Evolutionary conservation across 116 monocot genomes (phyloP).

Genomic region (Iris pallida): DNA sequence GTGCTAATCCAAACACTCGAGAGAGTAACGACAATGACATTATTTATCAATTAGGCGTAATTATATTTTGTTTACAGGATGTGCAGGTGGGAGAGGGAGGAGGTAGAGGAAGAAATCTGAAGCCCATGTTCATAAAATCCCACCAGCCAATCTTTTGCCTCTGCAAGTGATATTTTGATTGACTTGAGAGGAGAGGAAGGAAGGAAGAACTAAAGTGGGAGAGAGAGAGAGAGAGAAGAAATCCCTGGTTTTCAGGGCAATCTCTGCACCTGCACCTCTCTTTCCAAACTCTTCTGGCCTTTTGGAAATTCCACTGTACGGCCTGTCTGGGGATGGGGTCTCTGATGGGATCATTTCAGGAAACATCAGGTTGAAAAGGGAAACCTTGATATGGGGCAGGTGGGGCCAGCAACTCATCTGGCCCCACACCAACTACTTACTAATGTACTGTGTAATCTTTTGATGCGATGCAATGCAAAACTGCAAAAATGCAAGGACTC

Average conservation of each 20-base stretch:
- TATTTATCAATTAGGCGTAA: no score
- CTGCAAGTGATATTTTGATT: constrained; percentile 6
- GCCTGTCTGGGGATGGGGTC: neutral
- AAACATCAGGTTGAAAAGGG: constrained; percentile 30
- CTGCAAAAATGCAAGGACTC: neutral
- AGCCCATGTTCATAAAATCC: neutral
- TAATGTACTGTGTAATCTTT: constrained; percentile 10
- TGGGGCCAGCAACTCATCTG: constrained; percentile 5
- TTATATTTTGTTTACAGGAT: no score
- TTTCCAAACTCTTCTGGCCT: neutral
- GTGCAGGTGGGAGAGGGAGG: no score
- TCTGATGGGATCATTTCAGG: constrained; percentile 15
- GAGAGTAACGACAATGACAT: no score
- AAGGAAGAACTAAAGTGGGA: neutral
- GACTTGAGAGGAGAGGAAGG: constrained; percentile 1
- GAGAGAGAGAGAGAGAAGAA: neutral
- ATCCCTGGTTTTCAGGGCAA: constrained; percentile 31
- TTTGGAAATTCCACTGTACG: constrained; percentile 16
- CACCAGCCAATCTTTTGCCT: neutral
- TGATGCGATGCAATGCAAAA: neutral
- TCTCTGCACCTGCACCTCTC: constrained; percentile 1
- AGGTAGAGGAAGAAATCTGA: no score
- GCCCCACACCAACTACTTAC: neutral
- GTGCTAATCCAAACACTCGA: no score
- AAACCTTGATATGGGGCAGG: neutral